Evolutionary conservation across 768 basidiomycete species (phyloP).

Genomic region (Naganishia onofrii): DNA sequence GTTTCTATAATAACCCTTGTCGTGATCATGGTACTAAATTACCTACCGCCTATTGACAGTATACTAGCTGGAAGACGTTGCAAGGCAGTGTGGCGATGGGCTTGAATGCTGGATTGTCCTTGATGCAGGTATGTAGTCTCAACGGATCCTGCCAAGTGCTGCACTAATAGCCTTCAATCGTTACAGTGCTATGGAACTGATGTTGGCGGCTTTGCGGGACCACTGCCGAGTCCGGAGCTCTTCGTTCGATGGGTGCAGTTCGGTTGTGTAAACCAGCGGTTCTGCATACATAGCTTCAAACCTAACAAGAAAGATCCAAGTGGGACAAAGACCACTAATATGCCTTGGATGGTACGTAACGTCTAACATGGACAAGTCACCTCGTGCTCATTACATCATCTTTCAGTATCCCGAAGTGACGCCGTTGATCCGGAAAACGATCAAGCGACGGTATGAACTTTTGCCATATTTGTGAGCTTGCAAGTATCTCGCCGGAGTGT

Average conservation of each 20-base stretch:
- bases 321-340: conserved; percentile 44
- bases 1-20: no score
- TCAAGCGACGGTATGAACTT: conserved; percentile 51
- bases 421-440: conserved; percentile 43
- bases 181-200: conserved; percentile 45
- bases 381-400: not conserved
- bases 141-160: not conserved
- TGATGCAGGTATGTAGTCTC: conserved; percentile 38
- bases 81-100: conserved; percentile 48
- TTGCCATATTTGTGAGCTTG: conserved; percentile 48
- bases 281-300: conserved; percentile 52
- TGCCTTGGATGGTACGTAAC: conserved; percentile 48
- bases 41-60: conserved; percentile 7
- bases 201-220: conserved; percentile 50
- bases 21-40: not conserved
- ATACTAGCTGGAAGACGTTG: conserved; percentile 45
- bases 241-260: conserved; percentile 51
- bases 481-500: not conserved
- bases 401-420: conserved; percentile 47
- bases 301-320: conserved; percentile 43
- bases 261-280: conserved; percentile 45
- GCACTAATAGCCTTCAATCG: not conserved
- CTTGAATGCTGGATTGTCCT: conserved; percentile 46
- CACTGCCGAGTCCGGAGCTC: conserved; percentile 45
- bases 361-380: not conserved